phyloP scores from a whole-genome alignment of 495 filamentous ascomycete species.

The Aspergillus indologenus region DNA sequence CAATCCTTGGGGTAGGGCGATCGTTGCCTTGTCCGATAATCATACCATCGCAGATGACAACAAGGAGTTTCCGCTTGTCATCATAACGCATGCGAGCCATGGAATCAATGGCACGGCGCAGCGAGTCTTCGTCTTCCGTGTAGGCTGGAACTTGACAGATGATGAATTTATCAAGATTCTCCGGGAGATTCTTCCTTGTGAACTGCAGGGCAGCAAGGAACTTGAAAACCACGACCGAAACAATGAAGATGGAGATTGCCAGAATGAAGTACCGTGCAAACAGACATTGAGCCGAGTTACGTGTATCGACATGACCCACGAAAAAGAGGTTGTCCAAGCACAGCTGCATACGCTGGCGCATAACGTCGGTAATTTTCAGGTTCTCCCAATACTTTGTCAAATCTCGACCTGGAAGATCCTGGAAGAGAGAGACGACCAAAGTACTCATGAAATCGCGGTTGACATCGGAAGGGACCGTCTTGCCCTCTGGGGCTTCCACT shows the following conservation, averaged over 20 bases:
- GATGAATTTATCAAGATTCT: slow-evolving; percentile 96
- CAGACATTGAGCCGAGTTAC: slow-evolving; percentile 79
- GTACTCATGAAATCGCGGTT: slow-evolving; percentile 81
- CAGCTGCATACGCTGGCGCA: slow-evolving; percentile 67
- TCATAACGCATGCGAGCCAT: slow-evolving; percentile 95
- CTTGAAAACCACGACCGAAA: slow-evolving; percentile 84
- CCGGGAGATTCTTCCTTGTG: slow-evolving; percentile 81
- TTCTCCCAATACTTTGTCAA: slow-evolving; percentile 79
- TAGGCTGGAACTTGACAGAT: slow-evolving; percentile 98
- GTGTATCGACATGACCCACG: slow-evolving; percentile 85
- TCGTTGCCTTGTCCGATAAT: slow-evolving; percentile 99
- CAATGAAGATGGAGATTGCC: slow-evolving; percentile 80
- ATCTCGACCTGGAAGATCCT: slow-evolving; percentile 70
- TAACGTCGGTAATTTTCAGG: slow-evolving; percentile 50
- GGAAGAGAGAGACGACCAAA: slow-evolving; percentile 72
- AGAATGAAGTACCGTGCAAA: slow-evolving; percentile 92
- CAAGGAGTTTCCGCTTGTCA: slow-evolving; percentile 93
- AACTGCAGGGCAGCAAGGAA: slow-evolving; percentile 97
- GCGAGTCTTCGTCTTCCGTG: slow-evolving; percentile 96
- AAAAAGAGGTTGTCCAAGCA: slow-evolving; percentile 97
- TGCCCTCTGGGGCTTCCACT: slow-evolving; percentile 51
- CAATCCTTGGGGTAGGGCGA: slow-evolving; percentile 89
- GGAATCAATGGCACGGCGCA: slow-evolving; percentile 95
- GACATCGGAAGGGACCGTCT: slow-evolving; percentile 45
- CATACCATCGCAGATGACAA: slow-evolving; percentile 97